phyloP scores from a whole-genome alignment of 768 basidiomycete species.

The Cystofilobasidium capitatum region DNA sequence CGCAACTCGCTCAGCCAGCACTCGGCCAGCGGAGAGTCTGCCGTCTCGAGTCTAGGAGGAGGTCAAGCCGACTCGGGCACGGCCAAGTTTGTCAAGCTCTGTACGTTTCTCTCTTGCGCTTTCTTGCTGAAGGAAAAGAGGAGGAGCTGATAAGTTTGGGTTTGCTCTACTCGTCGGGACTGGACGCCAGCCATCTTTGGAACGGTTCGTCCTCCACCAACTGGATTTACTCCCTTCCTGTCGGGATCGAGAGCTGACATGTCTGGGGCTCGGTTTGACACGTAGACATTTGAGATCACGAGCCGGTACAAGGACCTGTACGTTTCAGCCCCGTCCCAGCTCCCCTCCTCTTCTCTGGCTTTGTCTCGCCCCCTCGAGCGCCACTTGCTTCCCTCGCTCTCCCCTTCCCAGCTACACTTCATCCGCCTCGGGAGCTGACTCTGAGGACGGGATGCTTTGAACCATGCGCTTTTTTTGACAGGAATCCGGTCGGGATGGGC shows the following conservation, averaged over 20 bases:
- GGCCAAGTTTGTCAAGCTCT: constrained; percentile 11
- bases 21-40: neutral
- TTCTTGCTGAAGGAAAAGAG: neutral
- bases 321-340: neutral
- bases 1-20: neutral
- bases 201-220: neutral
- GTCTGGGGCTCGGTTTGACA: neutral
- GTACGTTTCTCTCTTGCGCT: neutral
- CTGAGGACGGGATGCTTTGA: neutral
- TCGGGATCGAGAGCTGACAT: neutral
- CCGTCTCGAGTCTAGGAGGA: neutral
- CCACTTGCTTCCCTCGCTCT: too few relatives aligned
- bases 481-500: constrained; percentile 2
- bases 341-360: neutral
- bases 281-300: constrained; percentile 2
- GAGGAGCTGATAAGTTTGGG: too few relatives aligned
- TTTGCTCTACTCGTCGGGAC: too few relatives aligned
- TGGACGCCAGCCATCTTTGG: constrained; percentile 5
- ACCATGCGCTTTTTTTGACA: neutral
- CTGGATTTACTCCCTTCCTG: neutral
- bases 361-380: too few relatives aligned
- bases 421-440: too few relatives aligned
- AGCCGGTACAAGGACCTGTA: constrained; percentile 1
- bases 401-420: too few relatives aligned
- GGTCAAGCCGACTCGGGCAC: neutral